These are phyloP conservation scores for Pilaira anomala DNA, from an alignment of 192 early-diverging fungal genomes.

Conservation along the genomic window DNA sequence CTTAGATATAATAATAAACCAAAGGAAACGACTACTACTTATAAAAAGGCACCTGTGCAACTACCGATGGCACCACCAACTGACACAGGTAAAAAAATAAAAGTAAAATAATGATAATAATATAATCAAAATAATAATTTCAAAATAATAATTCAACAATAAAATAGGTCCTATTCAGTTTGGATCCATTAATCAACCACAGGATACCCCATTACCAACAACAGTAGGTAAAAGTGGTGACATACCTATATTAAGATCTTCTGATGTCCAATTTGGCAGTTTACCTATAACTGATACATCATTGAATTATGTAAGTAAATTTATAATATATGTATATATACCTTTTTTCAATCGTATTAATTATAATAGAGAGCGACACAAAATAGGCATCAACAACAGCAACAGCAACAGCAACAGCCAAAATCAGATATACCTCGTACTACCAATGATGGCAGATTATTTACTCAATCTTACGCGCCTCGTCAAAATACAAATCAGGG, in stretches of 20 bases:
- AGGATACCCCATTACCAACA: conserved; percentile 25
- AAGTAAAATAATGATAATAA: background rate
- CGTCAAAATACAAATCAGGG: conserved; percentile 10
- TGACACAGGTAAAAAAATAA: conserved; percentile 16
- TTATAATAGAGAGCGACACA: no score
- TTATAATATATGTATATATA: background rate
- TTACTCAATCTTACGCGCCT: conserved; percentile 34
- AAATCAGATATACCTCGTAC: conserved; percentile 35
- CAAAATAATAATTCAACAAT: no score
- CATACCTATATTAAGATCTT: background rate
- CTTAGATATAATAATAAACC: background rate
- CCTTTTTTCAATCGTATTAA: background rate
- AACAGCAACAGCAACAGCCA: conserved; percentile 1
- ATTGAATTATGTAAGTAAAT: conserved; percentile 13
- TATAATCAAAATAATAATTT: background rate
- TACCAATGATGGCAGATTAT: conserved; percentile 21
- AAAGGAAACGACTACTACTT: background rate
- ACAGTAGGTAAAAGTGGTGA: conserved; percentile 24
- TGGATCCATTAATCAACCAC: conserved; percentile 31
- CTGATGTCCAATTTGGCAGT: conserved; percentile 12
- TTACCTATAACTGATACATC: conserved; percentile 27
- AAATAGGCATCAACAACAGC: no score
- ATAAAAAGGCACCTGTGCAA: conserved; percentile 4
- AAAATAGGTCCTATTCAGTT: conserved; percentile 9
- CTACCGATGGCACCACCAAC: conserved; percentile 25